Evolutionary conservation across 2,329 filamentous ascomycete genomes (phyloP), one percentile per base, ranked within the genome.

Genomic region (Chaetomium olivaceum): DNA sequence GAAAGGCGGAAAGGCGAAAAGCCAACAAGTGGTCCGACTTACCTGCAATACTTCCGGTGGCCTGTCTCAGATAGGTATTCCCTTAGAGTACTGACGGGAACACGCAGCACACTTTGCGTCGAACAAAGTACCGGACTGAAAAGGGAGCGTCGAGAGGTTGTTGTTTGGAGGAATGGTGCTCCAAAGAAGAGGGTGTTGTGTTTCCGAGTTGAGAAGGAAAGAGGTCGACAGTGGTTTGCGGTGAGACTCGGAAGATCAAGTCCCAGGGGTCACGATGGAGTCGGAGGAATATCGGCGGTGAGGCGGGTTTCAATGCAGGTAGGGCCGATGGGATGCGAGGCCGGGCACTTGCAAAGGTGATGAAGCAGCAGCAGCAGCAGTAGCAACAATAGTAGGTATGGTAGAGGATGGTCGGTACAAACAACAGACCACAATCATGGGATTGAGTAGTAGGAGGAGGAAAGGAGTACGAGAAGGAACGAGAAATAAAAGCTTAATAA

Each of bases 21-120:
- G 60, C 31, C 54, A 57, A 48, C 23, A 19, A 48, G 54, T 27
- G 21, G 66, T 27, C 52, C 52, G 59, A 58, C 68, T 63, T 46
- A 69, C 68, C 66, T 70, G 68, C 67, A 67, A 58, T 55, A 29
- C 61, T 67, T 61, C 63, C 62, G 58, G 46, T 14, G 11, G 50
- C 48, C 8, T 56, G 25, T 19, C 48, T 31, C 46, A 14, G 25
- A 27, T 39, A 19, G 12, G 12, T 48, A 21, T 39, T 19, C 25
- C 25, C 27, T 29, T 56, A 14, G 33, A n/a, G 59, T 48, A 51
- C 27, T 36, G 54, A 43, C 59, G 63, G 63, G 54, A 52, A 29
- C 36, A 27, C 52, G 56, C 64, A 63, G 60, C 33, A 51, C n/a
- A 51, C n/a, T 21, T 48, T 50, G 56, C 27, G 60, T 63, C 56